phyloP scores from a whole-genome alignment of 1,284 basidiomycete species.

The Sparassis latifolia region DNA sequence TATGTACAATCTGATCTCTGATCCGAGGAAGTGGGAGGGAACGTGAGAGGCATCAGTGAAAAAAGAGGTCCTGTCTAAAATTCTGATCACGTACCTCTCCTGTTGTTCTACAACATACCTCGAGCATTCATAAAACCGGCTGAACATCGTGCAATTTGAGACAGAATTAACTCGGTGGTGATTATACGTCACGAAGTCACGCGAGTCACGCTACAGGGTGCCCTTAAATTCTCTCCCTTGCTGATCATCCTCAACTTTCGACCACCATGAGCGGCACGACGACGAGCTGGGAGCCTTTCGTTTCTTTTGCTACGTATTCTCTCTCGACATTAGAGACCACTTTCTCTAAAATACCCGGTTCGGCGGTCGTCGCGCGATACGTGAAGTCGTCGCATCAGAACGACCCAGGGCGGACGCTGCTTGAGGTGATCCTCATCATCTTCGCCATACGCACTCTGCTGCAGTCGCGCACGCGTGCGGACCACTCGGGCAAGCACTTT shows the following conservation, averaged over 20 bases:
- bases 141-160: no score
- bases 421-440: constrained; percentile 85
- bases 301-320: constrained; percentile 51
- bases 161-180: no score
- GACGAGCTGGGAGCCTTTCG: constrained; percentile 47
- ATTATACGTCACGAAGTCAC: no score
- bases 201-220: no score
- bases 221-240: no score
- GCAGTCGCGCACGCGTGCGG: constrained; percentile 84
- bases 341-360: constrained; percentile 80
- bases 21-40: no score
- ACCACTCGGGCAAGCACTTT: constrained; percentile 84
- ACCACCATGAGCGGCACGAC: constrained; percentile 31
- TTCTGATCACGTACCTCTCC: no score
- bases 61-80: no score
- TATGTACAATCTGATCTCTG: no score
- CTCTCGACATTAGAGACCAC: constrained; percentile 49
- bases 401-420: constrained; percentile 86
- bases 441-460: constrained; percentile 89
- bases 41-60: no score
- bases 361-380: constrained; percentile 86
- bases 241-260: constrained; percentile 4
- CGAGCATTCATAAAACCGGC: no score
- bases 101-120: no score
- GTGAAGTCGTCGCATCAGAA: constrained; percentile 87